Evolutionary conservation across 805 yeast species (phyloP).

Genomic region (Barnettozyma salicaria): DNA sequence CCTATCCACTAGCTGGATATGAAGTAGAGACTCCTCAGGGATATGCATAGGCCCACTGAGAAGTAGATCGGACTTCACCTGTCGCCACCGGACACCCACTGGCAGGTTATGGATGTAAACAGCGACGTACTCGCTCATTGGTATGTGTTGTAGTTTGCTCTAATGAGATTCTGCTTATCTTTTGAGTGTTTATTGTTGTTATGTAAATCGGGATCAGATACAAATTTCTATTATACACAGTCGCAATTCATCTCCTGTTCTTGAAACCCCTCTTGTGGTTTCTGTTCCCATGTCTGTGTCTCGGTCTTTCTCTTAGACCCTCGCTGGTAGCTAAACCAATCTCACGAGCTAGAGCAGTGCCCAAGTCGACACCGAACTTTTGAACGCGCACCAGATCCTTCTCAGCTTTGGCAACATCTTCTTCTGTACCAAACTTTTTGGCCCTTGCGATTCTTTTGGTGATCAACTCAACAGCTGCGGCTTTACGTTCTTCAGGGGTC

Average conservation of each 20-base stretch:
- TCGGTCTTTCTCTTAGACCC: constrained; percentile 8
- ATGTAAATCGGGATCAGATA: too few relatives aligned
- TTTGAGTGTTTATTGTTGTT: too few relatives aligned
- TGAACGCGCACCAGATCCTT: constrained; percentile 65
- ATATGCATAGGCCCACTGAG: constrained; percentile 13
- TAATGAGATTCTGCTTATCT: too few relatives aligned
- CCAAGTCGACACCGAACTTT: constrained; percentile 75
- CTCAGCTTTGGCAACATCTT: constrained; percentile 44
- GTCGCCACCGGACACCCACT: constrained; percentile 18
- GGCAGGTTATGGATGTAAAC: constrained; percentile 22
- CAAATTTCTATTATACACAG: too few relatives aligned
- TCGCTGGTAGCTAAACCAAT: constrained; percentile 41
- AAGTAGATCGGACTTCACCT: constrained; percentile 17
- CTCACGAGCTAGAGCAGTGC: constrained; percentile 61
- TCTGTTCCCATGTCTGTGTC: too few relatives aligned
- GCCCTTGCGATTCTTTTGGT: constrained; percentile 65
- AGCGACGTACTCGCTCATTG: constrained; percentile 7
- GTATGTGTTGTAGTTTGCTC: background rate
- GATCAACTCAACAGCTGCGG: constrained; percentile 60
- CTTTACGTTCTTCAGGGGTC: constrained; percentile 66
- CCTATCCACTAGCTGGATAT: constrained; percentile 17
- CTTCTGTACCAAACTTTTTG: constrained; percentile 68
- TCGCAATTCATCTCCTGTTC: constrained; percentile 7
- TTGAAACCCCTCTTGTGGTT: constrained; percentile 8
- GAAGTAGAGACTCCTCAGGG: constrained; percentile 18